Evolutionary conservation across 139 green algal species (phyloP), one percentile per base, ranked within the genome.

Genomic region (Coelastrella sp.): DNA sequence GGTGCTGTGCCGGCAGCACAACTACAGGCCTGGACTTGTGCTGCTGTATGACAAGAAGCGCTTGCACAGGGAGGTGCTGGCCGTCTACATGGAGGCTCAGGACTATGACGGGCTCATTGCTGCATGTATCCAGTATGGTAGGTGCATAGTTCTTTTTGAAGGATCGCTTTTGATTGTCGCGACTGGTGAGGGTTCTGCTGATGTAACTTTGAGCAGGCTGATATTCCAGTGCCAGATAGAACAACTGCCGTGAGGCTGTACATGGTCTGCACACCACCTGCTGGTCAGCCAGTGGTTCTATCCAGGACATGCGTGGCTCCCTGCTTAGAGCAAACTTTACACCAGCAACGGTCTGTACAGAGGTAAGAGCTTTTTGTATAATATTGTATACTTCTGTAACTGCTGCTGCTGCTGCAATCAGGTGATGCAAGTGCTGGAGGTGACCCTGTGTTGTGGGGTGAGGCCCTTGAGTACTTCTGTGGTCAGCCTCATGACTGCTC

Each of bases 31-130:
- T 3, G 97, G 97, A 8, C 92, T 99, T 57, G 87, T 99, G 35
- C 97, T 99, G 73, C 93, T 99, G 81, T 99, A 99, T 85, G 96
- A 99, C 93, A 93, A 91, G 78, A 92, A 97, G 92, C 75, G 95
- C n/a, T 90, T 98, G 89, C 95, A 95, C 85, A 90, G 95, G 20
- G 97, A 99, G 91, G 94, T 96, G 57, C 91, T 98, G 90, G 93
- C 94, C 8, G 94, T 99, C 80, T 93, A 98, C 93, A 97, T 97
- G 95, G 89, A 89, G 9, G 83, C 87, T 1, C 91, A 93, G 0
- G 97, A 99, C 91, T 78, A 95, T 74, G 78, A 56, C 1, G 95
- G 90, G 7, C 93, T 99, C 19, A 96, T 99, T 24, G 87, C 91
- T 5, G 92, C 94, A 6, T 98, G 96, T 75, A 86, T 94, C 59